These are phyloP conservation scores for Beauveria sp. DNA, from an alignment of 2,329 filamentous ascomycete genomes.

Conservation along the genomic window DNA sequence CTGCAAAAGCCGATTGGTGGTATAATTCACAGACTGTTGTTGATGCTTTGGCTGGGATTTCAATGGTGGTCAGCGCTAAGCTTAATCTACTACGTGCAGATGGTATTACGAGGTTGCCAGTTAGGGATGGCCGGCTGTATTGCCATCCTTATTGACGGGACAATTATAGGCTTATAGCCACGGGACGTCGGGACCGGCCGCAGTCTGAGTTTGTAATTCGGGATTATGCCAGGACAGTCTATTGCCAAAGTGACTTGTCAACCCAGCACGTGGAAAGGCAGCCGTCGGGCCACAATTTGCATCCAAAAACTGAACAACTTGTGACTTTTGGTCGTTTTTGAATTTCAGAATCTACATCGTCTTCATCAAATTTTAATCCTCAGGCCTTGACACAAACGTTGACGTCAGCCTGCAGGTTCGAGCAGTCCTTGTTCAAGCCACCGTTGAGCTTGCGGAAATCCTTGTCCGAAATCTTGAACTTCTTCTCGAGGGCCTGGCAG, in stretches of 20 bases:
- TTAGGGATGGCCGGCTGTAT: not conserved
- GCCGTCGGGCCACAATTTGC: too few species aligned
- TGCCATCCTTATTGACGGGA: not conserved
- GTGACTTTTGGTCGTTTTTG: too few species aligned
- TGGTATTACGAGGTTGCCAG: not conserved
- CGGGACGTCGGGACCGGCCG: not conserved
- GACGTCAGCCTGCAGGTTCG: conserved; percentile 1
- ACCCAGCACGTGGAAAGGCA: too few species aligned
- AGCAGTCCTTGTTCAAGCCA: conserved; percentile 3
- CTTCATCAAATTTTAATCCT: not conserved
- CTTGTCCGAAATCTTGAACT: not conserved
- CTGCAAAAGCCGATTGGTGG: not conserved
- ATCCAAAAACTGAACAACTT: too few species aligned
- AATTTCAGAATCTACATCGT: too few species aligned
- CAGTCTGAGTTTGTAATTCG: too few species aligned
- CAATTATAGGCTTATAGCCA: not conserved
- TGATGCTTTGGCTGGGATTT: not conserved
- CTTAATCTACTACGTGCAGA: not conserved
- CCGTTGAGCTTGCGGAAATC: conserved; percentile 3
- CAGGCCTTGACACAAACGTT: conserved; percentile 7
- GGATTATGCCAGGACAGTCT: too few species aligned
- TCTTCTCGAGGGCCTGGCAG: conserved; percentile 3
- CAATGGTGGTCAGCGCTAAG: not conserved
- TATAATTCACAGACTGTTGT: not conserved
- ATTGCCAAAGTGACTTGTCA: too few species aligned